Evolutionary conservation across 2,329 filamentous ascomycete species (phyloP).

Genomic region (Fusarium guadeloupense): DNA sequence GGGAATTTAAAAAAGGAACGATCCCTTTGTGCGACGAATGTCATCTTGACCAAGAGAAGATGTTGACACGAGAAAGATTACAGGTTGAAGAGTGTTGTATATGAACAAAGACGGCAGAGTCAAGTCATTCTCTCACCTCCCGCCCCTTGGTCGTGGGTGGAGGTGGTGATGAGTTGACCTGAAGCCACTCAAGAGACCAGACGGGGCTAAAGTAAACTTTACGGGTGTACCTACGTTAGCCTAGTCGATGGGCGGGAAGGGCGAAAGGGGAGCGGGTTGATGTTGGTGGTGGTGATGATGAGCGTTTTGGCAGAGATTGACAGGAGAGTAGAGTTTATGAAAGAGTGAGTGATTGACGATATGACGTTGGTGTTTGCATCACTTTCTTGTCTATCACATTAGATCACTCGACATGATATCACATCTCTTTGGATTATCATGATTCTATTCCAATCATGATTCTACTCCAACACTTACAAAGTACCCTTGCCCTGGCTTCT

Average conservation of each 20-base stretch:
- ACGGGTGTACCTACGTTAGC: slow-evolving; percentile 39
- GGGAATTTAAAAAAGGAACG: slow-evolving; percentile 13
- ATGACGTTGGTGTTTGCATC: slow-evolving; percentile 24
- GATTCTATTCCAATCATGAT: not conserved
- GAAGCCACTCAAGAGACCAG: slow-evolving; percentile 28
- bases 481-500: not conserved
- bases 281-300: no score
- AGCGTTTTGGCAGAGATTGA: slow-evolving; percentile 20
- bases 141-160: not conserved
- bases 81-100: not conserved
- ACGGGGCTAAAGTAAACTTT: slow-evolving; percentile 31
- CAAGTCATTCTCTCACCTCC: no score
- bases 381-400: no score
- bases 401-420: no score
- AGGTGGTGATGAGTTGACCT: slow-evolving; percentile 21
- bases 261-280: not conserved
- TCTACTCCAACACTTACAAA: not conserved
- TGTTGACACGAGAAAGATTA: not conserved
- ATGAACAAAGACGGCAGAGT: slow-evolving; percentile 6
- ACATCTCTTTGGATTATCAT: not conserved
- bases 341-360: not conserved
- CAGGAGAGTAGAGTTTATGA: slow-evolving; percentile 7
- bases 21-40: slow-evolving; percentile 24
- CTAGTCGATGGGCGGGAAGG: slow-evolving; percentile 20
- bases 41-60: not conserved